phyloP scores from a whole-genome alignment of 768 basidiomycete species.

The Auriscalpium microsporum region DNA sequence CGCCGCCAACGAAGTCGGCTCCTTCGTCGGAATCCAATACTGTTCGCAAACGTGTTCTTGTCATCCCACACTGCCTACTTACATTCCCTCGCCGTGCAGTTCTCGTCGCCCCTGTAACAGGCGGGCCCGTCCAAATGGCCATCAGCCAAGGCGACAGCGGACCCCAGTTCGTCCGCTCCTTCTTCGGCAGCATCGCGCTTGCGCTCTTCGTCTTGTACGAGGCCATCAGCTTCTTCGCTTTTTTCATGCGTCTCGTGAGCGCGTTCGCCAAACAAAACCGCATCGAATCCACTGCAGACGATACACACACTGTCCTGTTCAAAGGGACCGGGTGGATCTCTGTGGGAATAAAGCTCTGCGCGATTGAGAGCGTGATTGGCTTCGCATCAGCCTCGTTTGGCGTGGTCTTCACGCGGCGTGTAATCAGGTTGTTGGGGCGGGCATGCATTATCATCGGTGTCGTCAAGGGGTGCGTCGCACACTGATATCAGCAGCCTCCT shows the following conservation, averaged over 20 bases:
- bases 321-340: conserved; percentile 62
- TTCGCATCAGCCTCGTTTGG: conserved; percentile 50
- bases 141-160: conserved; percentile 34
- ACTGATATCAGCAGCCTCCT: too few species aligned
- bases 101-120: neutral
- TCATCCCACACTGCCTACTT: neutral
- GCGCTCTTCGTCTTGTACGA: conserved; percentile 52
- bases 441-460: conserved; percentile 52
- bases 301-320: conserved; percentile 35
- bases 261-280: conserved; percentile 43
- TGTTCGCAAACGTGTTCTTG: conserved; percentile 31
- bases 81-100: conserved; percentile 3
- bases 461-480: conserved; percentile 55
- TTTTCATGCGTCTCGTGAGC: conserved; percentile 48
- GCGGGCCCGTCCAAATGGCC: conserved; percentile 13
- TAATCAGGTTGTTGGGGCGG: conserved; percentile 47
- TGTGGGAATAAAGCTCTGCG: conserved; percentile 52
- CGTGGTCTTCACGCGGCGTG: conserved; percentile 44
- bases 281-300: conserved; percentile 38
- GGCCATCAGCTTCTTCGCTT: conserved; percentile 45
- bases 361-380: conserved; percentile 55
- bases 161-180: conserved; percentile 38
- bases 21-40: conserved; percentile 52
- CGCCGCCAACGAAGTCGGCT: conserved; percentile 49
- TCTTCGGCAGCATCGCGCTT: conserved; percentile 54